Evolutionary conservation across 2,329 filamentous ascomycete species (phyloP).

Genomic region (Hypoxylon sp.): DNA sequence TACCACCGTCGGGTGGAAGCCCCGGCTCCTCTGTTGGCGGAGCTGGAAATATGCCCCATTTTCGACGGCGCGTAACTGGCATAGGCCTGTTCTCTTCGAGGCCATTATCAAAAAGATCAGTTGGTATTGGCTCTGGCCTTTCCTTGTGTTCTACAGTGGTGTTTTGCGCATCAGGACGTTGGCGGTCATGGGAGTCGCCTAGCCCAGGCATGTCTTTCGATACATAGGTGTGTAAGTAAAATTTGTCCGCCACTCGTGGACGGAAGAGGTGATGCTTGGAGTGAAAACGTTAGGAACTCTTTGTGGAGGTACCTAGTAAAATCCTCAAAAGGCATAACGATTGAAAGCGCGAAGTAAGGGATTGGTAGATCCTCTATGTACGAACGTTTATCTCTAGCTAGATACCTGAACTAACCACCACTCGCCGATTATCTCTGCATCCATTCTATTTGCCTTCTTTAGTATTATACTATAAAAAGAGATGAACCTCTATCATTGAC

Average conservation of each 20-base stretch:
- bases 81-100: constrained; percentile 11
- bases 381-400: too few relatives aligned
- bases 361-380: too few relatives aligned
- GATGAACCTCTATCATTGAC: not conserved
- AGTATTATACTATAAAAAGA: too few relatives aligned
- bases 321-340: not conserved
- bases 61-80: not conserved
- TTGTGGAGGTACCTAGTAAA: not conserved
- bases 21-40: constrained; percentile 28
- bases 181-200: not conserved
- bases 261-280: not conserved
- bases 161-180: constrained; percentile 6
- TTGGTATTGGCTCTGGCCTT: not conserved
- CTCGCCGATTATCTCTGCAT: too few relatives aligned
- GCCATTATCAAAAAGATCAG: not conserved
- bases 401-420: too few relatives aligned
- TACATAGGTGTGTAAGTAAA: not conserved
- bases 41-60: constrained; percentile 29
- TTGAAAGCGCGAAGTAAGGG: constrained; percentile 1
- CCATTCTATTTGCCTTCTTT: too few relatives aligned
- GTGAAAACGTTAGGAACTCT: not conserved
- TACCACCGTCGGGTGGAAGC: constrained; percentile 51
- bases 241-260: not conserved
- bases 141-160: not conserved
- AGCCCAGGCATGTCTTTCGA: not conserved